phyloP scores from a whole-genome alignment of 805 yeast genomes.

The Ogataea pignaliae region DNA sequence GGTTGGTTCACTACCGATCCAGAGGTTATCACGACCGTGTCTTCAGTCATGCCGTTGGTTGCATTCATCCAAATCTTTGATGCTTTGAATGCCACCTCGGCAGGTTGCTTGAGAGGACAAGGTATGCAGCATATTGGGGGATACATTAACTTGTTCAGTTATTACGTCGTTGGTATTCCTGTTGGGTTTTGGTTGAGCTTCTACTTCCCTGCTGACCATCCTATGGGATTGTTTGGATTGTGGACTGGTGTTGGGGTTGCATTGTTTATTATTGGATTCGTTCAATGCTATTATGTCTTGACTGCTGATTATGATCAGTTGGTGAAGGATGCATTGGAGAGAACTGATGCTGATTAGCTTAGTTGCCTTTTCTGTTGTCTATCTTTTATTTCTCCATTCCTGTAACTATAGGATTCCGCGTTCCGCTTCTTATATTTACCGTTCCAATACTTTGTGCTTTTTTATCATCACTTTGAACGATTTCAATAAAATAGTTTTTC shows the following conservation, averaged over 20 bases:
- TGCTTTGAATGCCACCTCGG: conserved; percentile 43
- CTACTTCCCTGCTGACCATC: conserved; percentile 29
- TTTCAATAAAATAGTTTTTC: neutral
- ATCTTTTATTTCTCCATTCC: too few species aligned
- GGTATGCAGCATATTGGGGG: conserved; percentile 58
- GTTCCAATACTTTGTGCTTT: neutral
- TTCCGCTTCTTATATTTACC: neutral
- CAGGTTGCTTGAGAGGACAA: conserved; percentile 54
- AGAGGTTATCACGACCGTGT: conserved; percentile 24
- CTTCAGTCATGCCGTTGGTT: conserved; percentile 26
- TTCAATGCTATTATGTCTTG: conserved; percentile 45
- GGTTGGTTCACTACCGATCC: conserved; percentile 29
- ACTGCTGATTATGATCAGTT: conserved; percentile 47
- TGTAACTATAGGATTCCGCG: neutral
- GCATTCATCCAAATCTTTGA: conserved; percentile 44
- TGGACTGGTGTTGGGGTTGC: conserved; percentile 34
- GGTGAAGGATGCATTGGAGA: conserved; percentile 40
- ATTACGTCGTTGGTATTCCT: conserved; percentile 70
- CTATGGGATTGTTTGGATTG: conserved; percentile 36
- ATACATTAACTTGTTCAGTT: conserved; percentile 47
- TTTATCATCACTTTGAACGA: neutral
- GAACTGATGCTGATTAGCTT: conserved; percentile 27
- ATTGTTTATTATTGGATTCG: conserved; percentile 37
- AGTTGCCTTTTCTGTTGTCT: too few species aligned
- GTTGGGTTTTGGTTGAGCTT: conserved; percentile 57